Evolutionary conservation across 2,329 filamentous ascomycete species (phyloP), one percentile per base, ranked within the genome.

Genomic region (Coniella vitis): DNA sequence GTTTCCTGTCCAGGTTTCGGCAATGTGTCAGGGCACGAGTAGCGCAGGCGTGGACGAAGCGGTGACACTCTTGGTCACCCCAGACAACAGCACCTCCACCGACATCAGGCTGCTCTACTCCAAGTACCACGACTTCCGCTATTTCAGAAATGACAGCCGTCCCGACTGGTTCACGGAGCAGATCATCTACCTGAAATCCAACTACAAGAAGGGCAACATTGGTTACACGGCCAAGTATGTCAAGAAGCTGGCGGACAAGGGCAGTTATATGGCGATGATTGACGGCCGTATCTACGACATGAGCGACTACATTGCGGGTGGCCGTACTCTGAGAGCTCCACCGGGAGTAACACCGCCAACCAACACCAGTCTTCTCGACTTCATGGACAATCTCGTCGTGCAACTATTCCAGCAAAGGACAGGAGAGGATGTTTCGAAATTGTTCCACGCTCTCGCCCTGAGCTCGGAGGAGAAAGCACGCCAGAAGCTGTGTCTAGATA

Each of bases 1-100:
- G 10, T 98, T 98, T 70, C 93, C 94, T 0, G 76, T 98, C 1
- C 93, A 98, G 64, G 91, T 98, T 14, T 94, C 86, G 4, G 90
- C 91, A 38, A 76, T 98, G 34, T 98, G 93, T 66, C 79, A 86
- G 52, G 93, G 91, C 51, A 79, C 78, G 29, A 74, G 83, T 55
- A 87, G 85, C 19, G 20, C 44, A 14, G 62, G 60, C 1, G 70
- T 82, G 38, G 76, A 88, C 60, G 77, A 78, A 3, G 76, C 81
- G 37, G 87, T 98, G n/a, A 84, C 86, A 40, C 76, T 98, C 22
- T 86, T 91, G 65, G 97, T 91, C 69, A 83, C 82, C 55, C 80
- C 75, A 34, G 81, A 80, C 54, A 98, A 98, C 65, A 79, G 83
- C 17, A 78, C 70, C 19, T 71, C 86, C 20, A 77, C 89, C 63